Evolutionary conservation across 352 stramenopile species (phyloP), one percentile per base, ranked within the genome.

Genomic region (Globisporangium splendens): DNA sequence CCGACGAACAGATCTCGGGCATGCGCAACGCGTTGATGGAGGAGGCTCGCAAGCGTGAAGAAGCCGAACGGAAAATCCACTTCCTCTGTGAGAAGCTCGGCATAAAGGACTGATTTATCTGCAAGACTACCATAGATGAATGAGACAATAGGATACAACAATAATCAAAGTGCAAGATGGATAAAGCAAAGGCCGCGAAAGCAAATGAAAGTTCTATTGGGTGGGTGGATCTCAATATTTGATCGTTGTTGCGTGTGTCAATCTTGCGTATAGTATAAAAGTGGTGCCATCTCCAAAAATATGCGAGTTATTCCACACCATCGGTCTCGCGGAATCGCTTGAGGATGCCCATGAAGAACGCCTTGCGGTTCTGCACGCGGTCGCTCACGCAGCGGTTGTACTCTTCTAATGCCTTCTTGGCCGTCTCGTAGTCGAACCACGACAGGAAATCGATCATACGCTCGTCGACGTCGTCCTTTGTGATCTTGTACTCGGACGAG

Each of bases 271-370:
- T 35, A 35, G 28, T 35, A 35, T 35, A 11, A 35, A 35, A 35
- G 28, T 35, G 28, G 28, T 35, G 28, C 28, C 28, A 35, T 10
- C 28, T 35, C 28, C 28, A 35, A 35, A 35, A 35, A 10, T 10
- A 10, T 35, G 28, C 5, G 28, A 8, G 10, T 47, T 83, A 88
- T 69, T 94, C 84, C 5, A 76, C 77, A 14, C 85, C 83, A 43
- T 93, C 83, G 0, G 83, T 95, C 63, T 87, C 63, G 33, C 83
- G 77, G 68, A 93, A 95, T 22, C 86, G 86, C 75, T 95, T 95
- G 55, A 95, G 68, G 54, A 95, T 95, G 28, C 86, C 86, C 86
- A 95, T 95, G 66, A 95, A 95, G 54, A 95, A 95, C 8, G 86
- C 83, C 66, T 91, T 91, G 50, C 83, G 84, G 64, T 95, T 95